phyloP scores from a whole-genome alignment of 2,329 filamentous ascomycete species.

The Emydomyces testavorans region DNA sequence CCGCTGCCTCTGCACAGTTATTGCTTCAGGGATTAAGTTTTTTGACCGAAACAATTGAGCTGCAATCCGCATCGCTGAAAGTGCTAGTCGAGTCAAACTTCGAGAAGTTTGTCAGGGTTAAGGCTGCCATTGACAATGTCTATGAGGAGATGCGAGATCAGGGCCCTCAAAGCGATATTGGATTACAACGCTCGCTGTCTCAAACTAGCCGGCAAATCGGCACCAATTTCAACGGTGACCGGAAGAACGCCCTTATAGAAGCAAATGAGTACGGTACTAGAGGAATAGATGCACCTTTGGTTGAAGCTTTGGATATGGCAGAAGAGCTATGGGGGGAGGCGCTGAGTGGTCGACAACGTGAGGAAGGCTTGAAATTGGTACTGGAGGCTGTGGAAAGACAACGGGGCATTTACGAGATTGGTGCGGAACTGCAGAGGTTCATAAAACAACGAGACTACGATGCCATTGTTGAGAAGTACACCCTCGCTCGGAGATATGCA shows the following conservation, averaged over 20 bases:
- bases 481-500: slow-evolving; percentile 66
- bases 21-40: slow-evolving; percentile 73
- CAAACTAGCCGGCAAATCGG: slow-evolving; percentile 3
- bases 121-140: slow-evolving; percentile 95
- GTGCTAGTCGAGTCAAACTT: slow-evolving; percentile 96
- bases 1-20: slow-evolving; percentile 68
- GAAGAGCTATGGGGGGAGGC: slow-evolving; percentile 97
- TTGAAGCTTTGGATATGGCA: slow-evolving; percentile 85
- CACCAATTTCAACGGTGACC: slow-evolving; percentile 38
- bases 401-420: slow-evolving; percentile 70
- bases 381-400: slow-evolving; percentile 65
- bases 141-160: slow-evolving; percentile 88
- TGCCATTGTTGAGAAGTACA: slow-evolving; percentile 73
- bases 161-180: slow-evolving; percentile 41
- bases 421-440: slow-evolving; percentile 62
- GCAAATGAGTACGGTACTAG: slow-evolving; percentile 84
- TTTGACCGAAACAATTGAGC: slow-evolving; percentile 83
- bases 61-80: slow-evolving; percentile 94
- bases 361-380: slow-evolving; percentile 71
- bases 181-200: slow-evolving; percentile 10
- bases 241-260: slow-evolving; percentile 84
- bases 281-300: slow-evolving; percentile 75
- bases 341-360: slow-evolving; percentile 78
- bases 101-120: slow-evolving; percentile 92
- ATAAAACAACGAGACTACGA: slow-evolving; percentile 91